Evolutionary conservation across 2,329 filamentous ascomycete genomes (phyloP).

Genomic region (Aspergillus felis): DNA sequence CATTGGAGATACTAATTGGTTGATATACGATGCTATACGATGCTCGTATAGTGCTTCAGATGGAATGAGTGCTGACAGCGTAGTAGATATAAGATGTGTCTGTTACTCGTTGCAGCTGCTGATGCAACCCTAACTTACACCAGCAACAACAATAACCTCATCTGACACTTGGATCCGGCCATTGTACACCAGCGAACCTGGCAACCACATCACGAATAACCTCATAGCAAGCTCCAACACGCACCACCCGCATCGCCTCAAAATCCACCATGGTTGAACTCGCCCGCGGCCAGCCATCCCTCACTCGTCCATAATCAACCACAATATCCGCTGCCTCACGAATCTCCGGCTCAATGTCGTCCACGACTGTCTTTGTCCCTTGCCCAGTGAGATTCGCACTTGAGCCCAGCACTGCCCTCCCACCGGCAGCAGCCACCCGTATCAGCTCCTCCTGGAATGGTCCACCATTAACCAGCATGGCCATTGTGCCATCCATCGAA

Average conservation of each 20-base stretch:
- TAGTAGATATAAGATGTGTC: background rate
- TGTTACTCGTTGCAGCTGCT: slow-evolving; percentile 10
- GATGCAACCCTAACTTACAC: background rate
- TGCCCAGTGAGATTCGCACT: slow-evolving; percentile 30
- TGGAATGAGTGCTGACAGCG: too few relatives aligned
- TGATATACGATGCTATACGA: too few relatives aligned
- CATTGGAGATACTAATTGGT: too few relatives aligned
- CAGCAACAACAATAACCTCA: too few relatives aligned
- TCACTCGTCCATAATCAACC: slow-evolving; percentile 28
- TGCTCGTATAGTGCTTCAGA: too few relatives aligned
- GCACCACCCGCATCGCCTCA: slow-evolving; percentile 17
- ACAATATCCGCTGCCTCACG: slow-evolving; percentile 25
- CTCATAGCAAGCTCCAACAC: slow-evolving; percentile 29
- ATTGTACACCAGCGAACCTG: slow-evolving; percentile 9
- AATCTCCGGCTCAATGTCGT: slow-evolving; percentile 30
- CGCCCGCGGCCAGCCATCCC: slow-evolving; percentile 20
- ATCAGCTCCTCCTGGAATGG: slow-evolving; percentile 25
- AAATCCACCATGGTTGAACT: slow-evolving; percentile 30
- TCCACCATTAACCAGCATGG: slow-evolving; percentile 27
- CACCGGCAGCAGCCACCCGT: slow-evolving; percentile 16
- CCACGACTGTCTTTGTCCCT: slow-evolving; percentile 24
- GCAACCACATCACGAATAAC: slow-evolving; percentile 23
- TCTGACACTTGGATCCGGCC: too few relatives aligned
- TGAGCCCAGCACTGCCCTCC: slow-evolving; percentile 23
- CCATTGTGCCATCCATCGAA: slow-evolving; percentile 20